These are phyloP conservation scores for Phytophthora nicotianae DNA, from an alignment of 352 stramenopile species.

Conservation along the genomic window DNA sequence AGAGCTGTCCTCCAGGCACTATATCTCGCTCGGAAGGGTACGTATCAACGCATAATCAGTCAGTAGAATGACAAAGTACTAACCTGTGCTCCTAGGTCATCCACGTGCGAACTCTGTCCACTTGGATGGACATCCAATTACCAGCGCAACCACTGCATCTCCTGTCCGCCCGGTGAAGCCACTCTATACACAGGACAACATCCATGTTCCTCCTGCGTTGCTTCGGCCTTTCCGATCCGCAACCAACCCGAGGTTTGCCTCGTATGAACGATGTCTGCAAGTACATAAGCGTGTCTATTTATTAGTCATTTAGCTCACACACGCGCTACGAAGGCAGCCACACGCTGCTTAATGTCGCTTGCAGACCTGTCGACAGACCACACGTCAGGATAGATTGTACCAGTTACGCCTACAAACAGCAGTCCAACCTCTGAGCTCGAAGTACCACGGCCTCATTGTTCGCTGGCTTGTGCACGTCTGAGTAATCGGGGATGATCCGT, in stretches of 20 bases:
- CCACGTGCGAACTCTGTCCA: constrained; percentile 47
- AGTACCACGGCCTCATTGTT: constrained; percentile 50
- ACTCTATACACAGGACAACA: constrained; percentile 49
- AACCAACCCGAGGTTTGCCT: constrained; percentile 18
- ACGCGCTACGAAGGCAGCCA: constrained; percentile 41
- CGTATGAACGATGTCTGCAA: constrained; percentile 15
- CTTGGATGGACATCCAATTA: constrained; percentile 57
- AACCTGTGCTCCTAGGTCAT: constrained; percentile 32
- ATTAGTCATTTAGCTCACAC: constrained; percentile 27
- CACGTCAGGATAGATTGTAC: constrained; percentile 7
- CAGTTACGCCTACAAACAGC: constrained; percentile 10
- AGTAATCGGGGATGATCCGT: constrained; percentile 76
- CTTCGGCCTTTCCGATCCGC: constrained; percentile 35
- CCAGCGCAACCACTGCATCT: constrained; percentile 59
- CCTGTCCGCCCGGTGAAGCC: constrained; percentile 46
- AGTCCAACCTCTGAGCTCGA: constrained; percentile 50
- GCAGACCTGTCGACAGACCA: constrained; percentile 24
- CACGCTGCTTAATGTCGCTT: constrained; percentile 37
- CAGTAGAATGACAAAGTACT: constrained; percentile 1
- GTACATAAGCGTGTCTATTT: constrained; percentile 29
- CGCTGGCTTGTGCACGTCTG: constrained; percentile 61
- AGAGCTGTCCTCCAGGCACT: constrained; percentile 61
- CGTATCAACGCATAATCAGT: constrained; percentile 3
- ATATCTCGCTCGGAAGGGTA: constrained; percentile 54
- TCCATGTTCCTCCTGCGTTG: constrained; percentile 49